Evolutionary conservation across 495 filamentous ascomycete species (phyloP), one percentile per base, ranked within the genome.

Genomic region (Talaromyces borbonicus): DNA sequence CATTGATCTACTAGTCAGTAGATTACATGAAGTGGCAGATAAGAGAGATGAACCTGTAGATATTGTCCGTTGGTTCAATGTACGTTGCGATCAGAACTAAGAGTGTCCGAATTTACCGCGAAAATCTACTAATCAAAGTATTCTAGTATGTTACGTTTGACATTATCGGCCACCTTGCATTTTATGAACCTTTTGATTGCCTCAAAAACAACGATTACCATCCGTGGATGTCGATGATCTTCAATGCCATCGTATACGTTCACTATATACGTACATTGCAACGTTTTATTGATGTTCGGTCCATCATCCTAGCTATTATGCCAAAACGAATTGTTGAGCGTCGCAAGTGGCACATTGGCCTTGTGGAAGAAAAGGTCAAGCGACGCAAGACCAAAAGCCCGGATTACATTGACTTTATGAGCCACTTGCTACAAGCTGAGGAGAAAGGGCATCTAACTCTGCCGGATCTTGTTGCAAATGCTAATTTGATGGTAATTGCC

Each of bases 101-200:
- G 57, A 52, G 65, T 50, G 59, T 36, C 14, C 14, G 5, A 36
- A 16, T 18, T 1, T 36, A 16, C 32, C 8, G 9, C 15, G 8
- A 11, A 20, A 38, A 1, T 12, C 18, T 8, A 38, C 35, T 38
- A 9, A 38, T n/a, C 18, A 22, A 11, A 8, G 18, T 11, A 11
- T 22, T 22, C 4, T 38, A 65, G 30, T 69, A 53, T 36, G 60
- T 59, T 8, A 67, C 62, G 1, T 78, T 78, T 37, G 74, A 78
- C 41, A 60, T 76, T 25, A 66, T 66, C 1, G 64, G 65, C 6
- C 65, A 75, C 35, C 49, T 76, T 5, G 60, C 68, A 18, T 73
- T 77, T 27, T 69, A 74, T 1, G 67, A 76, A 46, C 66, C 71
- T 0, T 75, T 78, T 42, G 53, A 62, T 18, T 69, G 69, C 22